A percentile compares a stretch with the other conserved stretches of the same genome.
These are phyloP conservation scores for Leccinellum luteum DNA, from an alignment of 768 basidiomycete genomes.

Conservation along the genomic window DNA sequence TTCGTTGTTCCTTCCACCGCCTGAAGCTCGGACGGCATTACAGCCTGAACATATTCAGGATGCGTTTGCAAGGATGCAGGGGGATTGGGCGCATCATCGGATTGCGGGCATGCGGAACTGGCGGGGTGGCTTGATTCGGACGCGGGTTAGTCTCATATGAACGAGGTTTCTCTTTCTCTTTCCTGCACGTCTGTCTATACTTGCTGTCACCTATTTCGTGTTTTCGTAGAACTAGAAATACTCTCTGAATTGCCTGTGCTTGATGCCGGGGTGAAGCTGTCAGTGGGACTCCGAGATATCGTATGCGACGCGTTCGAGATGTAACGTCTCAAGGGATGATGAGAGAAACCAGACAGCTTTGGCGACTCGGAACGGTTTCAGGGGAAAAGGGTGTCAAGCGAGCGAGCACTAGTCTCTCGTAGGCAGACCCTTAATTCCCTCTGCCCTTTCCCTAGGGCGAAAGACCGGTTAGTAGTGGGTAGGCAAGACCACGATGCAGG, in stretches of 20 bases:
- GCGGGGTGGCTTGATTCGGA: conserved; percentile 80
- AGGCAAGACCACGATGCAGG: too few species aligned
- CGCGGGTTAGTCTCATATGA: conserved; percentile 75
- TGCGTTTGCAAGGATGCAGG: conserved; percentile 88
- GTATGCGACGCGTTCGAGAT: not conserved
- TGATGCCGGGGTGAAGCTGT: not conserved
- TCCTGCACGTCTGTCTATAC: not conserved
- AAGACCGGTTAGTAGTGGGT: too few species aligned
- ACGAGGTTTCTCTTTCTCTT: not conserved
- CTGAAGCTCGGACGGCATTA: conserved; percentile 75
- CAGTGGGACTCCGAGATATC: not conserved
- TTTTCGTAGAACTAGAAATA: not conserved
- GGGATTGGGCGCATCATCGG: conserved; percentile 76
- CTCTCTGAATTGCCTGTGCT: not conserved
- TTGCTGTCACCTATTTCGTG: conserved; percentile 5
- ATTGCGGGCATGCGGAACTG: conserved; percentile 88
- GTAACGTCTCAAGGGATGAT: not conserved
- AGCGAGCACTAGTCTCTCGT: too few species aligned
- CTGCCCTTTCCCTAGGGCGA: too few species aligned
- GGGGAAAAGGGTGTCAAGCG: not conserved
- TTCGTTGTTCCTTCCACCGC: conserved; percentile 77
- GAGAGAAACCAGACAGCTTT: not conserved
- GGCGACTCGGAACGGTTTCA: not conserved
- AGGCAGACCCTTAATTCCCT: too few species aligned
- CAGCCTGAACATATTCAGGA: conserved; percentile 87